Conservation (phyloP, 306 rosid genomes). For the Casuarina cunninghamiana region DNA sequence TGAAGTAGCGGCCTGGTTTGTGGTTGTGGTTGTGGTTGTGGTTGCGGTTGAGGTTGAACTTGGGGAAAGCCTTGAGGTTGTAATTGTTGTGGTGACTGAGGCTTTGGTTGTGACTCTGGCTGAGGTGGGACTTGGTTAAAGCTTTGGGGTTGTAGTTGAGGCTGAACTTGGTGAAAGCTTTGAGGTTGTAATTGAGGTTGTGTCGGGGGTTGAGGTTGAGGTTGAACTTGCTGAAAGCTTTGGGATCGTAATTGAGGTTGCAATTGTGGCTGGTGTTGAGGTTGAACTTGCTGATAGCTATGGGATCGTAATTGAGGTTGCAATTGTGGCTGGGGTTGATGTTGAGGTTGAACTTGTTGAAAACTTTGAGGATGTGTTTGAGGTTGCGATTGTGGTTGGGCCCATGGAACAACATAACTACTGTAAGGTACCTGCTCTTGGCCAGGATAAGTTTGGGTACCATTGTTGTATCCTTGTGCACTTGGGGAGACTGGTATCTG, state of each 20-base stretch:
- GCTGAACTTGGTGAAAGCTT: slow-evolving; percentile 14
- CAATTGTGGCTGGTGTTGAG: not conserved
- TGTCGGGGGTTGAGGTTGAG: slow-evolving; percentile 6
- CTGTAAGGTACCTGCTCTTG: slow-evolving; percentile 34
- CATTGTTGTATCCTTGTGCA: slow-evolving; percentile 47
- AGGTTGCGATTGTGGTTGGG: slow-evolving; percentile 57
- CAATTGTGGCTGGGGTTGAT: slow-evolving; percentile 10
- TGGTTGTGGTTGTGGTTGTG: no score
- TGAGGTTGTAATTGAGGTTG: slow-evolving; percentile 16
- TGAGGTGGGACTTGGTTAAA: slow-evolving; percentile 15
- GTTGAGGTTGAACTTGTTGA: slow-evolving; percentile 37
- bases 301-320: slow-evolving; percentile 6
- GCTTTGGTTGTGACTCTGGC: slow-evolving; percentile 33
- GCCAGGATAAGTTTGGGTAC: slow-evolving; percentile 62
- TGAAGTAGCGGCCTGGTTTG: slow-evolving; percentile 23
- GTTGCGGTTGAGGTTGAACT: not conserved
- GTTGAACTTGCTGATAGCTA: slow-evolving; percentile 2
- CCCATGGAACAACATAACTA: slow-evolving; percentile 91
- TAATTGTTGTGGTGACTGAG: slow-evolving; percentile 24
- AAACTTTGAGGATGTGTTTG: slow-evolving; percentile 38
- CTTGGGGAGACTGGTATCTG: slow-evolving; percentile 48
- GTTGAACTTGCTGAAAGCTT: not conserved
- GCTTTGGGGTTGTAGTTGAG: slow-evolving; percentile 5
- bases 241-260: not conserved
- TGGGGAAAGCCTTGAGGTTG: slow-evolving; percentile 37